These are phyloP conservation scores for Gillenia trifoliata DNA, from an alignment of 306 rosid genomes.

Conservation along the genomic window DNA sequence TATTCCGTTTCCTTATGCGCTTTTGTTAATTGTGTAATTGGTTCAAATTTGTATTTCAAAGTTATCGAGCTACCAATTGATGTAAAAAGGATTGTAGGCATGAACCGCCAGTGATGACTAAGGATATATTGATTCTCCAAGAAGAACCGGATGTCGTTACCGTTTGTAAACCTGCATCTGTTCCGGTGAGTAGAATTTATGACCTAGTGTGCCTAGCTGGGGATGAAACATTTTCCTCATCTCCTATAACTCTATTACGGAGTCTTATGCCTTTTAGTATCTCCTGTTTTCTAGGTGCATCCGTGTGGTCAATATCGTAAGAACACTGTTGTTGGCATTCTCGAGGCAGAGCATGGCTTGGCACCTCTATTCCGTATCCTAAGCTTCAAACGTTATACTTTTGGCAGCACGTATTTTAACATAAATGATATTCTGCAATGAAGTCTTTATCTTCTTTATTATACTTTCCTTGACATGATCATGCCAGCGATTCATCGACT, in stretches of 20 bases:
- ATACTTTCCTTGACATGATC: conserved; percentile 52
- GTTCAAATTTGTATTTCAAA: not conserved
- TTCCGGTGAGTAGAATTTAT: conserved; percentile 56
- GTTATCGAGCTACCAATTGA: conserved; percentile 34
- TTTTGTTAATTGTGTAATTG: not conserved
- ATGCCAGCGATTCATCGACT: conserved; percentile 78
- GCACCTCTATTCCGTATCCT: conserved; percentile 94
- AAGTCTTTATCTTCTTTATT: conserved; percentile 11
- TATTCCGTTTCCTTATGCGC: not conserved
- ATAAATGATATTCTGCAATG: not conserved
- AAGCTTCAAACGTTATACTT: conserved; percentile 2
- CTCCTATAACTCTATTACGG: not conserved
- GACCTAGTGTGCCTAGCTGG: not conserved
- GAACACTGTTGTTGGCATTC: conserved; percentile 91
- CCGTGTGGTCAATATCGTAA: conserved; percentile 98
- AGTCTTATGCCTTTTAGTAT: conserved; percentile 26
- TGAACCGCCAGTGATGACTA: conserved; percentile 87
- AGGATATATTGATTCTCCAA: conserved; percentile 46
- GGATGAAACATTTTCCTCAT: not conserved
- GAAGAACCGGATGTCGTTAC: conserved; percentile 61
- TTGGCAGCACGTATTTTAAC: conserved; percentile 3
- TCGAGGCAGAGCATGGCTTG: conserved; percentile 84
- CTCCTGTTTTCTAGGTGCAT: conserved; percentile 67
- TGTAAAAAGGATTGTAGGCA: conserved; percentile 51
- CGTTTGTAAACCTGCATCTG: conserved; percentile 81